These are phyloP conservation scores for Apiotrichum gracile DNA, from an alignment of 1,284 basidiomycete genomes.

Conservation along the genomic window DNA sequence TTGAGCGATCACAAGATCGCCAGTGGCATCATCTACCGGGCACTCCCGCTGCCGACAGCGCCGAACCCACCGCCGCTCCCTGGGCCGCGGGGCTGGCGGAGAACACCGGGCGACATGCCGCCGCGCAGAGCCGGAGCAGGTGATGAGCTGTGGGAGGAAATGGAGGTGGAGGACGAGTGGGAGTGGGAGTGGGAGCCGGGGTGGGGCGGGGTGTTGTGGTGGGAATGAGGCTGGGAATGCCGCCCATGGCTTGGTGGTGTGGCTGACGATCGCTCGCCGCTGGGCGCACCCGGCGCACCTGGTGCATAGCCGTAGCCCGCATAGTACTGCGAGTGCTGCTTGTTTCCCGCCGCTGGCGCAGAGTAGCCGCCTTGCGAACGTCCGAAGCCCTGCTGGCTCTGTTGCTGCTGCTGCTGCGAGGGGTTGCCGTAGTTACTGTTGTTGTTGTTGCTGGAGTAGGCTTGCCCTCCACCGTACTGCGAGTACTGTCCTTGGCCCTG, in stretches of 20 bases:
- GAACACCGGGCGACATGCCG: slow-evolving; percentile 6
- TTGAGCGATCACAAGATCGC: no score
- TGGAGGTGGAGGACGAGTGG: background rate
- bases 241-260: background rate
- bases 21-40: background rate
- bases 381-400: background rate
- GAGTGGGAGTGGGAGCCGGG: background rate
- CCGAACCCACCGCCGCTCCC: slow-evolving; percentile 4
- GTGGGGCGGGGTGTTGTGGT: background rate
- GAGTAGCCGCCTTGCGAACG: background rate
- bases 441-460: no score
- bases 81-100: slow-evolving; percentile 15
- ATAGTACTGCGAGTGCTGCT: background rate
- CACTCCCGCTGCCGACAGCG: background rate
- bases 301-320: background rate
- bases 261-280: background rate
- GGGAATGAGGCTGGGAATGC: background rate
- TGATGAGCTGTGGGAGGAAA: background rate
- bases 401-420: background rate
- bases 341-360: background rate
- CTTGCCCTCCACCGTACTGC: background rate
- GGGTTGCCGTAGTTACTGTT: no score
- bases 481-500: background rate
- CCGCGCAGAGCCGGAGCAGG: background rate
- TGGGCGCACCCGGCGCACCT: background rate